These are phyloP conservation scores for Aspergillus neoniger DNA, from an alignment of 2,329 filamentous ascomycete species.

Conservation along the genomic window DNA sequence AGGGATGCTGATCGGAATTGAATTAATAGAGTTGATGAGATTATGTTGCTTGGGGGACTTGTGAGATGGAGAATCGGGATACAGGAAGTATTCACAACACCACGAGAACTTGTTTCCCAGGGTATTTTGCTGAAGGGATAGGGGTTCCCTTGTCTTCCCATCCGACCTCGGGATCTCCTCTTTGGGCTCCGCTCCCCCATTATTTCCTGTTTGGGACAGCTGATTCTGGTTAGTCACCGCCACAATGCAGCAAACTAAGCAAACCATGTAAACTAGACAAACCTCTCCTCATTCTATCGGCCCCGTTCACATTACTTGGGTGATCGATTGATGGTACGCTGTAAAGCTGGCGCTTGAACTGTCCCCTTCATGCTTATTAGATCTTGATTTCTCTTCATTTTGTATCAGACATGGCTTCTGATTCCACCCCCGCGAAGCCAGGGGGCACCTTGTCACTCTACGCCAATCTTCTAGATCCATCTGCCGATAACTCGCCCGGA, in stretches of 20 bases:
- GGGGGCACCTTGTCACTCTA: conserved; percentile 70
- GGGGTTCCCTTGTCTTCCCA: not conserved
- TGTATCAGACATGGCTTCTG: conserved; percentile 32
- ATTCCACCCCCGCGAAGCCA: conserved; percentile 35
- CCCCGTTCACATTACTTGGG: not conserved
- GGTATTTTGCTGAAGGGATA: not conserved
- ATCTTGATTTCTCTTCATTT: not conserved
- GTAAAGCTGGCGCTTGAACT: not conserved
- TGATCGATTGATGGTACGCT: not conserved
- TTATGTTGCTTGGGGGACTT: not conserved
- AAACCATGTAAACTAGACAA: conserved; percentile 18
- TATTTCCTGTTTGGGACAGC: not conserved
- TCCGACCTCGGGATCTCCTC: conserved; percentile 6
- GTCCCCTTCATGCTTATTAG: not conserved
- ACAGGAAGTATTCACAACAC: not conserved
- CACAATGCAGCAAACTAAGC: conserved; percentile 18
- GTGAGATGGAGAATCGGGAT: not conserved
- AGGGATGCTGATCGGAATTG: conserved; percentile 1
- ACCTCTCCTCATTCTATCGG: conserved; percentile 1
- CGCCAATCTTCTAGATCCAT: conserved; percentile 73
- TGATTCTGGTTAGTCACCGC: conserved; percentile 4
- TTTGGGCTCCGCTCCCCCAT: not conserved
- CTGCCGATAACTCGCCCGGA: conserved; percentile 47
- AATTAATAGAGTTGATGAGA: not conserved
- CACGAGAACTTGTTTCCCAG: not conserved